Evolutionary conservation across 495 filamentous ascomycete species (phyloP), one percentile per base, ranked within the genome.

Genomic region (Penicillium psychrofluorescens): DNA sequence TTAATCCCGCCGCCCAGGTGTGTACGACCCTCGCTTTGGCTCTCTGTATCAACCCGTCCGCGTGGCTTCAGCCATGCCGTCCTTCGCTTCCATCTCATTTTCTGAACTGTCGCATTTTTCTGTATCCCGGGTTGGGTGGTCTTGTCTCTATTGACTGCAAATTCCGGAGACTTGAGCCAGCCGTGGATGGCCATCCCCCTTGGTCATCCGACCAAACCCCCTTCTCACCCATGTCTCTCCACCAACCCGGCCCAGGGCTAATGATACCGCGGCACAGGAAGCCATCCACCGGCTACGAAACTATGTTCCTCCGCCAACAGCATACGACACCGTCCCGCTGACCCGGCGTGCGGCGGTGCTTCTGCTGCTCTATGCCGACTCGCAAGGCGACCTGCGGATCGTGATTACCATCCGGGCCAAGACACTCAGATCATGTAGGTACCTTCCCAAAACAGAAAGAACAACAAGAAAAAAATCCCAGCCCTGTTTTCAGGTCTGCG

Each of bases 391-490:
- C 36, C 64, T 95, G 28, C 70, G 82, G 35, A 83, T 94, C 8
- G 88, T 95, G 13, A 76, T 96, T 43, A 96, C 90, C 16, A 88
- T 95, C 64, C 79, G 90, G 46, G 84, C 88, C 29, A 77, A 80
- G 43, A 85, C 76, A 32, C 63, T 95, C 48, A 80, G 82, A 59
- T 76, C 70, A 42, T 82, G 74, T 76, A 56, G 35, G 61, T 56
- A 35, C 44, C 13, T 34, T 0, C 22, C 22, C 0, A 6, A 22
- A 22, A 22, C 2, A 22, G 4, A 22, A 22, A 3, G 2, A 22
- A 22, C 3, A 22, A 22, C 22, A 3, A 3, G 22, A 22, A 22
- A 22, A 22, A 6, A 22, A 33, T n/a, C n/a, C 30, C 11, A 39
- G 41, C 42, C 39, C 36, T 43, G 40, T 33, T 36, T 39, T 36